Percentiles rank a stretch among this genome's conserved stretches.
These are phyloP conservation scores for Aspergillus fumigatus DNA, from an alignment of 2,329 filamentous ascomycete species.

Conservation along the genomic window DNA sequence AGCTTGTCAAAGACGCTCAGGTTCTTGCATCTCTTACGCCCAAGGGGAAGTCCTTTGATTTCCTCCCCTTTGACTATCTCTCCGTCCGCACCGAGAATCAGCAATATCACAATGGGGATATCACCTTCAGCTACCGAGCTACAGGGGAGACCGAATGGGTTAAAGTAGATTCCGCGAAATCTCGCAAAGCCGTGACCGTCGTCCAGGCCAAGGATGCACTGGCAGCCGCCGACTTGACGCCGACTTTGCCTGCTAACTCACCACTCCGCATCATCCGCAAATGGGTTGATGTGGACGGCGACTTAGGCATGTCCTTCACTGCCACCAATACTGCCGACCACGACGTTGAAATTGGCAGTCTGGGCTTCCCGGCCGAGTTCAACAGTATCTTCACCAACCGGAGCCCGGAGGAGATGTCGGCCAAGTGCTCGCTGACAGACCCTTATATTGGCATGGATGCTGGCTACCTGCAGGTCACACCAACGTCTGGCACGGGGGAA, in stretches of 20 bases:
- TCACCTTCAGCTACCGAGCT: constrained; percentile 53
- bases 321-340: constrained; percentile 42
- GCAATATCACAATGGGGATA: constrained; percentile 57
- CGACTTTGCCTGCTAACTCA: constrained; percentile 37
- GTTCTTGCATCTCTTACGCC: constrained; percentile 48
- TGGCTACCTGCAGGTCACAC: constrained; percentile 53
- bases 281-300: constrained; percentile 48
- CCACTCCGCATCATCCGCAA: constrained; percentile 48
- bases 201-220: constrained; percentile 25
- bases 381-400: constrained; percentile 59
- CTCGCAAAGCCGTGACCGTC: constrained; percentile 35
- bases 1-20: constrained; percentile 44
- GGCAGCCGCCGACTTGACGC: constrained; percentile 38
- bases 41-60: constrained; percentile 46
- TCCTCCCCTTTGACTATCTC: constrained; percentile 52
- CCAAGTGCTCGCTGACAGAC: constrained; percentile 53
- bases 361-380: constrained; percentile 58
- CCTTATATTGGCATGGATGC: constrained; percentile 59
- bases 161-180: constrained; percentile 44
- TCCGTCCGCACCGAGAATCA: constrained; percentile 45
- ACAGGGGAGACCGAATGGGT: constrained; percentile 41
- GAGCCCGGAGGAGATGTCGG: constrained; percentile 45
- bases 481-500: constrained; percentile 49
- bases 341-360: constrained; percentile 50
- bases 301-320: constrained; percentile 51